These are phyloP conservation scores for Mucor velutinosus DNA, from an alignment of 371 early-diverging fungal species.

Conservation along the genomic window DNA sequence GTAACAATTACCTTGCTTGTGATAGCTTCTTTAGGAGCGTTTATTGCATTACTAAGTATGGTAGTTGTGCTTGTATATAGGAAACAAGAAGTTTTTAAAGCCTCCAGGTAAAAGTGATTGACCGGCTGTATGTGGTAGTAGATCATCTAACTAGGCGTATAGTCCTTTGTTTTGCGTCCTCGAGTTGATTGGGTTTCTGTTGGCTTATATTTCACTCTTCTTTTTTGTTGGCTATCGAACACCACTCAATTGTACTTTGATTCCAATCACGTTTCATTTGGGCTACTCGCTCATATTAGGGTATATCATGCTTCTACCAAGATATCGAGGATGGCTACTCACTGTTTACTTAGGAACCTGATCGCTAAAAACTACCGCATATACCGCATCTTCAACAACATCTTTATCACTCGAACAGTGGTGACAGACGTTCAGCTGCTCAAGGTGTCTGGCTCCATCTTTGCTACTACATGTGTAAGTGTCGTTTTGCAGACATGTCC, in stretches of 20 bases:
- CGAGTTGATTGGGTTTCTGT: slow-evolving; percentile 49
- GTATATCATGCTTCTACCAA: slow-evolving; percentile 20
- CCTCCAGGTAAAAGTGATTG: slow-evolving; percentile 50
- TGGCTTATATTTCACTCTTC: slow-evolving; percentile 42
- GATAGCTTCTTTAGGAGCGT: slow-evolving; percentile 45
- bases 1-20: slow-evolving; percentile 45
- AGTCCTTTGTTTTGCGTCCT: slow-evolving; percentile 60
- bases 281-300: slow-evolving; percentile 46
- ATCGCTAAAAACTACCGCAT: slow-evolving; percentile 63
- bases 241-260: slow-evolving; percentile 37
- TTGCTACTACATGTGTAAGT: slow-evolving; percentile 49
- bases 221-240: slow-evolving; percentile 36
- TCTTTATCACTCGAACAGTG: slow-evolving; percentile 60
- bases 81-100: slow-evolving; percentile 54
- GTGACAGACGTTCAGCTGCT: slow-evolving; percentile 56
- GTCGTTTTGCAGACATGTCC: background rate
- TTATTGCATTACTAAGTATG: slow-evolving; percentile 36
- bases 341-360: slow-evolving; percentile 34
- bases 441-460: slow-evolving; percentile 56
- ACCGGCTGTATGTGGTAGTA: background rate
- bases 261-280: slow-evolving; percentile 47
- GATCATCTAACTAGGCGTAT: background rate
- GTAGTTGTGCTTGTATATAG: slow-evolving; percentile 41
- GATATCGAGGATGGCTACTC: background rate
- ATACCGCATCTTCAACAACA: slow-evolving; percentile 62